Evolutionary conservation across 75 land plant genomes (phyloP).

Genomic region (Larix kaempferi): DNA sequence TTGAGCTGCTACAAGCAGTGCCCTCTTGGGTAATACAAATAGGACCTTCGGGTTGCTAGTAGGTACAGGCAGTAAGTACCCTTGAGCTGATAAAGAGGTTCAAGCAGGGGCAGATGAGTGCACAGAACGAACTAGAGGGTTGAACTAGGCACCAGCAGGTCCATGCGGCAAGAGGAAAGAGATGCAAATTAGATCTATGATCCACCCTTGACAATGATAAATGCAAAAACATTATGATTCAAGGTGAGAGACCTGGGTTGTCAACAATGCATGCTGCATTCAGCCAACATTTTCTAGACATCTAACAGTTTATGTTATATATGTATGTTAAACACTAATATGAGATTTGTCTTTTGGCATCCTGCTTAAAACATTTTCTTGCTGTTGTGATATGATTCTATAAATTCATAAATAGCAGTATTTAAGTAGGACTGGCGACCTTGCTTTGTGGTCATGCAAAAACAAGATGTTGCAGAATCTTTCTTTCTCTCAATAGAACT

Average conservation of each 20-base stretch:
- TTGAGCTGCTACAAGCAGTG: too few relatives aligned
- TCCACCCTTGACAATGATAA: too few relatives aligned
- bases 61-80: too few relatives aligned
- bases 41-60: too few relatives aligned
- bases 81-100: too few relatives aligned
- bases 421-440: neutral
- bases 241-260: too few relatives aligned
- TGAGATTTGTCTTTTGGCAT: neutral
- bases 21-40: too few relatives aligned
- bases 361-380: neutral
- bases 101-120: neutral
- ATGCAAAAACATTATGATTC: too few relatives aligned
- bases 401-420: neutral
- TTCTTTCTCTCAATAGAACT: conserved; percentile 84
- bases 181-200: too few relatives aligned
- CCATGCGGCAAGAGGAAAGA: too few relatives aligned
- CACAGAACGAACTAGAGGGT: conserved; percentile 3
- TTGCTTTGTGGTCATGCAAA: neutral
- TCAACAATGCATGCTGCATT: neutral
- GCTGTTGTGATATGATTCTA: neutral
- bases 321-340: neutral
- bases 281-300: neutral
- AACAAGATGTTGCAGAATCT: conserved; percentile 12
- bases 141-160: neutral
- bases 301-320: neutral